Evolutionary conservation across 2,329 filamentous ascomycete species (phyloP).

Genomic region (Fusarium sp.): DNA sequence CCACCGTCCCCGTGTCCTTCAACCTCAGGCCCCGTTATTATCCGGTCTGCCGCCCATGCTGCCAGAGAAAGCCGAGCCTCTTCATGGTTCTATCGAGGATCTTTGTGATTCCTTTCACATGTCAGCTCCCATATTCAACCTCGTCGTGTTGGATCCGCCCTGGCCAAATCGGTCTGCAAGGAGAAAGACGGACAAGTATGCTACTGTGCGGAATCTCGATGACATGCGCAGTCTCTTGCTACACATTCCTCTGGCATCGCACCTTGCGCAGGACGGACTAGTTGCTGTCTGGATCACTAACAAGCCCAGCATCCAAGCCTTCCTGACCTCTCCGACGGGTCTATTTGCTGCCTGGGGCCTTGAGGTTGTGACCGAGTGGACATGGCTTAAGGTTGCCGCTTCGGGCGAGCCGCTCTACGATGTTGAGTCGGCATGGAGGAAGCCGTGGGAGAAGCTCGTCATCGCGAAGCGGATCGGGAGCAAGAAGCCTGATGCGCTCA

Average conservation of each 20-base stretch:
- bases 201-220: constrained; percentile 54
- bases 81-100: constrained; percentile 59
- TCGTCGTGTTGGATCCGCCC: constrained; percentile 77
- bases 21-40: constrained; percentile 16
- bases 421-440: constrained; percentile 69
- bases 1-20: constrained; percentile 53
- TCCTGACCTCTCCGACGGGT: constrained; percentile 60
- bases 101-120: constrained; percentile 52
- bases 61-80: constrained; percentile 54
- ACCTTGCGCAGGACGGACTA: constrained; percentile 62
- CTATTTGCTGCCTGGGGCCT: constrained; percentile 73
- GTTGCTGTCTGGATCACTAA: constrained; percentile 83
- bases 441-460: constrained; percentile 78
- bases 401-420: constrained; percentile 69
- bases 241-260: constrained; percentile 63
- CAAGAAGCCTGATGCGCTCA: constrained; percentile 38
- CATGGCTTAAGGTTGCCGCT: constrained; percentile 77
- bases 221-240: constrained; percentile 61
- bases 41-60: constrained; percentile 42
- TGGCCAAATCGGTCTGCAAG: constrained; percentile 81
- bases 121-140: constrained; percentile 64
- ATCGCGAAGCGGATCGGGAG: constrained; percentile 59
- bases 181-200: constrained; percentile 62
- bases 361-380: constrained; percentile 72
- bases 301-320: constrained; percentile 64